phyloP scores from a whole-genome alignment of 2,329 filamentous ascomycete genomes.

The Fusarium neocosmosporiellum region DNA sequence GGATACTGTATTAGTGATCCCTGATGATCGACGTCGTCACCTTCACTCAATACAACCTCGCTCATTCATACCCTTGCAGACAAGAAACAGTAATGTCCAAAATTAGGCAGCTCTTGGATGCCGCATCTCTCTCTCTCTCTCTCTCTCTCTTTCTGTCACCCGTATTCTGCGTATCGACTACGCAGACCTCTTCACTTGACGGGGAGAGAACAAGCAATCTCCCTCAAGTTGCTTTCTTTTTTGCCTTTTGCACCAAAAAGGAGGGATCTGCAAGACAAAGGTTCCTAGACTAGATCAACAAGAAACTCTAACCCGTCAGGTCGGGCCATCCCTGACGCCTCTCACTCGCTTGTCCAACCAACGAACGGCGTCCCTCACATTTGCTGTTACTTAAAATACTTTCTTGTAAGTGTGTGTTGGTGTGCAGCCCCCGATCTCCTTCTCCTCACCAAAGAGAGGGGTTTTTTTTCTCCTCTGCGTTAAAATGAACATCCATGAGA shows the following conservation, averaged over 20 bases:
- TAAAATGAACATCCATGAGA: conserved; percentile 12
- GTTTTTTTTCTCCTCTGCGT: background rate
- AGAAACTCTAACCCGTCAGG: conserved; percentile 30
- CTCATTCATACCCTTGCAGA: background rate
- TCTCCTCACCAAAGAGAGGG: background rate
- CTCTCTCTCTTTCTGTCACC: background rate
- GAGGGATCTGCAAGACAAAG: conserved; percentile 26
- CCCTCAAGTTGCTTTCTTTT: background rate
- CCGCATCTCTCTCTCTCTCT: background rate
- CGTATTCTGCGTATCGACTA: conserved; percentile 4
- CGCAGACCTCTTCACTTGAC: background rate
- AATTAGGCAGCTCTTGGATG: conserved; percentile 30
- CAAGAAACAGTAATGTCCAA: conserved; percentile 11
- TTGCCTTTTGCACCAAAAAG: background rate
- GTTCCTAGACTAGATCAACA: conserved; percentile 24
- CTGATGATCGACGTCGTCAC: conserved; percentile 24
- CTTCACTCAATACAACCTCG: conserved; percentile 18
- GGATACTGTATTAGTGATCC: conserved; percentile 1
- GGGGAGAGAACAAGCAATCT: background rate
- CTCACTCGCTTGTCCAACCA: background rate
- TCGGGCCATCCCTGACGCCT: conserved; percentile 20
- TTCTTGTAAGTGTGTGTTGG: background rate
- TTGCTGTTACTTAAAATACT: conserved; percentile 31
- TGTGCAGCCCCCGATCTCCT: background rate
- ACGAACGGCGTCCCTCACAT: conserved; percentile 3